Evolutionary conservation across 805 yeast species (phyloP).

Genomic region (Zygosaccharomyces lentus): DNA sequence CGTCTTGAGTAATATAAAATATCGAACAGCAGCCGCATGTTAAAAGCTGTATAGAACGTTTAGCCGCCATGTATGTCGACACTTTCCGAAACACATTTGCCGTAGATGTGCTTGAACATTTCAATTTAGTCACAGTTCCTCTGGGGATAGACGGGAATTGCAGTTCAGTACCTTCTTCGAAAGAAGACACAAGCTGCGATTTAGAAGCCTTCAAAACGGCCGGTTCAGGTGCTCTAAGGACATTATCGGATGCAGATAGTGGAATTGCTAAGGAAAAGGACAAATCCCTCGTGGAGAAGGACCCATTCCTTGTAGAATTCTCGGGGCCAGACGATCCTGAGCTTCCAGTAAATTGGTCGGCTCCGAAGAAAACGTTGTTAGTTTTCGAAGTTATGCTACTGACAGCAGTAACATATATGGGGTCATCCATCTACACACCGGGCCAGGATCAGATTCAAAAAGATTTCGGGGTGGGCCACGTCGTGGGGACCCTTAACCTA

Average conservation of each 20-base stretch:
- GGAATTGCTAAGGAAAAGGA: neutral
- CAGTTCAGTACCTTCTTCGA: neutral
- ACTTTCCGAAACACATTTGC: conserved; percentile 23
- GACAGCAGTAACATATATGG: conserved; percentile 51
- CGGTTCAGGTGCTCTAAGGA: neutral
- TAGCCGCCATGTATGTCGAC: conserved; percentile 11
- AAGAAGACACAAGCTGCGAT: neutral
- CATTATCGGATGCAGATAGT: neutral
- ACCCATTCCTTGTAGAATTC: conserved; percentile 30
- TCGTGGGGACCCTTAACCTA: conserved; percentile 48
- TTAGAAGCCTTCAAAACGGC: neutral
- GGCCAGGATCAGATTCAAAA: conserved; percentile 41
- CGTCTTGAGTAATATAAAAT: neutral
- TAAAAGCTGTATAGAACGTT: neutral
- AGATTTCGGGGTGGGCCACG: conserved; percentile 42
- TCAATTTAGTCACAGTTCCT: conserved; percentile 8
- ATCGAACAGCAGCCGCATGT: neutral
- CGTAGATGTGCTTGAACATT: conserved; percentile 26
- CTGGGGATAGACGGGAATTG: conserved; percentile 1
- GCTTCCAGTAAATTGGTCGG: conserved; percentile 55
- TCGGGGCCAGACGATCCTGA: conserved; percentile 44
- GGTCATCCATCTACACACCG: conserved; percentile 53
- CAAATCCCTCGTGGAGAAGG: conserved; percentile 20
- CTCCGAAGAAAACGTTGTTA: conserved; percentile 37
- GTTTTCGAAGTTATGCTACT: conserved; percentile 41